Evolutionary conservation across 306 rosid genomes (phyloP).

Genomic region (Prinsepia uniflora): DNA sequence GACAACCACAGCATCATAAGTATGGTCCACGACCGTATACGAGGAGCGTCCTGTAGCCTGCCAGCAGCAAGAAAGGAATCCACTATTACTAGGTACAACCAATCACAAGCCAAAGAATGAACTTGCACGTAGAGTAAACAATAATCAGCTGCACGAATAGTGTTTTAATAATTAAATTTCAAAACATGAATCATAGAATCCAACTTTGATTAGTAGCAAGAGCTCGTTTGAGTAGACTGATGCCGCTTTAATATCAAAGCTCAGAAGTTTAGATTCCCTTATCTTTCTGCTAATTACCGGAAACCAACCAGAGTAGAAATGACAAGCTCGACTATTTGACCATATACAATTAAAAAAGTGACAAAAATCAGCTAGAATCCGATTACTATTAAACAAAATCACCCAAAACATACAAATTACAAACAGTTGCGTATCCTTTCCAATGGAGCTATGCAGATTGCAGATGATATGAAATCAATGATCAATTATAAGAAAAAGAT

Average conservation of each 20-base stretch:
- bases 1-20: constrained; percentile 83
- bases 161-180: background rate
- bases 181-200: background rate
- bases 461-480: constrained; percentile 1
- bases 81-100: constrained; percentile 9
- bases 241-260: background rate
- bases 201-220: background rate
- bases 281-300: constrained; percentile 11
- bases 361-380: background rate
- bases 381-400: background rate
- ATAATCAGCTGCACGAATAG: background rate
- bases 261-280: background rate
- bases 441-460: background rate
- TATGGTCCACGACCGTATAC: constrained; percentile 87
- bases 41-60: constrained; percentile 60
- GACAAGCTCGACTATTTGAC: background rate
- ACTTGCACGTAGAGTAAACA: background rate
- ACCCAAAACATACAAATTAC: background rate
- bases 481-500: constrained; percentile 8
- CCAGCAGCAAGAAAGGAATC: constrained; percentile 23
- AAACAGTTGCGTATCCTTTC: background rate
- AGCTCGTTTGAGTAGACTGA: background rate
- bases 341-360: background rate
- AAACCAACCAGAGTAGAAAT: constrained; percentile 1
- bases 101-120: background rate